These are phyloP conservation scores for Aspergillus pseudoviridinutans DNA, from an alignment of 2,329 filamentous ascomycete species.

Conservation along the genomic window DNA sequence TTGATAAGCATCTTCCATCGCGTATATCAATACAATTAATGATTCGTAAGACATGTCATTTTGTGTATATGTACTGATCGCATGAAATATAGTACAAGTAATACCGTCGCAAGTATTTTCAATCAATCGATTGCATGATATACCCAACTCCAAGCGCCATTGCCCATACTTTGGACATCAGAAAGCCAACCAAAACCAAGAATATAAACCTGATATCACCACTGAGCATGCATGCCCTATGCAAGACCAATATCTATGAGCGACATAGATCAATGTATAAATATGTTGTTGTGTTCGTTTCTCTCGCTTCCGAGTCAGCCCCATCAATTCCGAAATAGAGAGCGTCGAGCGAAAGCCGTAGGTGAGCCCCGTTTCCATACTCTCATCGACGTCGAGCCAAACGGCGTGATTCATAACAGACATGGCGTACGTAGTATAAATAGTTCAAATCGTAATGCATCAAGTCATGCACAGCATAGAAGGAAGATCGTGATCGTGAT, in stretches of 20 bases:
- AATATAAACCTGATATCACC: background rate
- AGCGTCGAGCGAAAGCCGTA: no score
- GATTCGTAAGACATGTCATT: background rate
- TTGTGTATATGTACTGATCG: background rate
- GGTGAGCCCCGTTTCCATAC: no score
- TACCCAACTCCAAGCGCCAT: background rate
- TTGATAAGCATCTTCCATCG: slow-evolving; percentile 18
- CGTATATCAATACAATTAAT: background rate
- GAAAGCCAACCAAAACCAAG: background rate
- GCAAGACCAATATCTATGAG: background rate
- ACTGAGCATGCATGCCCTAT: background rate
- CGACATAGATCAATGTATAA: background rate
- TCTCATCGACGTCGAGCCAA: background rate
- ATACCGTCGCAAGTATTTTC: background rate
- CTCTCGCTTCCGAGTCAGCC: background rate
- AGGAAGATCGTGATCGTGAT: background rate
- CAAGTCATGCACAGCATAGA: background rate
- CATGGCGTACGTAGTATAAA: background rate
- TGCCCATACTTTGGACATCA: background rate
- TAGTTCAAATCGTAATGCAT: background rate
- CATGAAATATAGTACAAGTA: background rate
- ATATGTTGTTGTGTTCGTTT: background rate
- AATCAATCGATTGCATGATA: background rate
- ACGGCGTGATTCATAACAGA: background rate
- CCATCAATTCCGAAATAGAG: background rate